phyloP scores from a whole-genome alignment of 768 basidiomycete species.

The Suillus decipiens region DNA sequence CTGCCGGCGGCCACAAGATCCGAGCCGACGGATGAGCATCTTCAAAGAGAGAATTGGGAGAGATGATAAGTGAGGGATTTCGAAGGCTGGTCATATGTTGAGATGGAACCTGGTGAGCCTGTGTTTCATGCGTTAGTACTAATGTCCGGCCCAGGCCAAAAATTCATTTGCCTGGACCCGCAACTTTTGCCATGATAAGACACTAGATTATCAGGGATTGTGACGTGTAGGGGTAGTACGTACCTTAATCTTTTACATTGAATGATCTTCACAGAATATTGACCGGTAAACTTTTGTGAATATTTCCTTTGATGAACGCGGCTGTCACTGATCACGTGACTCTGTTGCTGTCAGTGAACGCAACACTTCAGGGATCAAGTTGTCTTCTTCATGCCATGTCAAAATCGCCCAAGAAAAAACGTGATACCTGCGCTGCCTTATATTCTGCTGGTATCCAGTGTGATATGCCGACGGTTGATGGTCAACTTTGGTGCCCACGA shows the following conservation, averaged over 20 bases:
- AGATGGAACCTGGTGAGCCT: neutral
- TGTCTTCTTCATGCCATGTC: slow-evolving; percentile 10
- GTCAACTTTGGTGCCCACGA: slow-evolving; percentile 28
- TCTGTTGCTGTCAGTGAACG: neutral
- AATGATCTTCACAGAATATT: no score
- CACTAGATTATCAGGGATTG: neutral
- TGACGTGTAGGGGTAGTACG: neutral
- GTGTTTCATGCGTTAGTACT: neutral
- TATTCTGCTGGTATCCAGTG: slow-evolving; percentile 18
- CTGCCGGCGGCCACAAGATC: no score
- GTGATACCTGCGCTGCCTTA: slow-evolving; percentile 20
- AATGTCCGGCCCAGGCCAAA: neutral
- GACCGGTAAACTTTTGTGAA: no score
- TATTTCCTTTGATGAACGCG: neutral
- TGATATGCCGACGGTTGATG: slow-evolving; percentile 12
- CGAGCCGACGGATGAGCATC: slow-evolving; percentile 6
- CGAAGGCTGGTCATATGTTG: neutral
- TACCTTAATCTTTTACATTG: neutral
- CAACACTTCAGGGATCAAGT: no score
- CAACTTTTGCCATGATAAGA: neutral
- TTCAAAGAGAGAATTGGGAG: neutral
- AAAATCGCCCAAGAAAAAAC: slow-evolving; percentile 15
- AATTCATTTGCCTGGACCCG: neutral
- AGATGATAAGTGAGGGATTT: neutral
- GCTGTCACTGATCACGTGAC: slow-evolving; percentile 5